Evolutionary conservation across 129 eudicot species (phyloP).

Genomic region (Flaveria brownii): DNA sequence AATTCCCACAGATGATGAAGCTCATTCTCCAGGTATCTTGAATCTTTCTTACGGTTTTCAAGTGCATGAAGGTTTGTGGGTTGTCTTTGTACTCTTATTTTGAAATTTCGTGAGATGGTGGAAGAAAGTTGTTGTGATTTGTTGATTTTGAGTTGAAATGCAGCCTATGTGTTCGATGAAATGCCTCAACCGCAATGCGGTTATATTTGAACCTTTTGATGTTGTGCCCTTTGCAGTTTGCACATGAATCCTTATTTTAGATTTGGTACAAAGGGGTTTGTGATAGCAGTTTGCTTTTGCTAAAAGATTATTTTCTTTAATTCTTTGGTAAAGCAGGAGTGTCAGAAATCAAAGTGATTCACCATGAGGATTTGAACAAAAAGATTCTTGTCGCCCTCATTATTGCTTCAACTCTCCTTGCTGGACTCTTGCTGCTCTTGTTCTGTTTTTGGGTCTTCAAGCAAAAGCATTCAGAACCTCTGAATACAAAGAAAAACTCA

Average conservation of each 20-base stretch:
- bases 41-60: background rate
- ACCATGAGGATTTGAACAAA: slow-evolving; percentile 67
- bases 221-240: too few species aligned
- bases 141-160: background rate
- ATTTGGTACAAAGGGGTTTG: slow-evolving; percentile 20
- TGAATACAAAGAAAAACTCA: slow-evolving; percentile 28
- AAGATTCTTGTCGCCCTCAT: slow-evolving; percentile 72
- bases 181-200: background rate
- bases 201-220: background rate
- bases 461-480: slow-evolving; percentile 48
- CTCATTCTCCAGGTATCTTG: slow-evolving; percentile 69
- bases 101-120: too few species aligned
- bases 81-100: too few species aligned
- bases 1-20: slow-evolving; percentile 41
- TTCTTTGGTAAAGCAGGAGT: slow-evolving; percentile 42
- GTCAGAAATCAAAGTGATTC: slow-evolving; percentile 52
- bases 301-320: slow-evolving; percentile 14
- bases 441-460: slow-evolving; percentile 67
- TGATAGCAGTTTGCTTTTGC: slow-evolving; percentile 13
- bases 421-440: slow-evolving; percentile 58
- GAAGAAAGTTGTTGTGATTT: background rate
- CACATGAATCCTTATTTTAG: slow-evolving; percentile 6
- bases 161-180: slow-evolving; percentile 15
- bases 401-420: slow-evolving; percentile 73
- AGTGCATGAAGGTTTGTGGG: background rate